Evolutionary conservation across 176 grass and related monocot species (phyloP).

Genomic region (Phoenix roebelenii): DNA sequence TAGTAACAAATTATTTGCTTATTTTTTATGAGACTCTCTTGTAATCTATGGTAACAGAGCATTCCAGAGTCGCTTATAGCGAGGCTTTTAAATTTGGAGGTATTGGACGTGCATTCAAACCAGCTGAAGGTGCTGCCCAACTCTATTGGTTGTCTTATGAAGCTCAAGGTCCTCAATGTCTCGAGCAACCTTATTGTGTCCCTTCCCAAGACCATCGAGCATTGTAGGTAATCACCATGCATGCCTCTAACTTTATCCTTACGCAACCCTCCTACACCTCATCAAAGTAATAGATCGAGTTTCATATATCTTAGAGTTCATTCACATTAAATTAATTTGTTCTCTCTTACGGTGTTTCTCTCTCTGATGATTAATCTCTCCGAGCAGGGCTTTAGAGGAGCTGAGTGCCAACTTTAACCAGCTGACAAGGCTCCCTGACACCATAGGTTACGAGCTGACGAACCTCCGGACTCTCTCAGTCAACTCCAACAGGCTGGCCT

Average conservation of each 20-base stretch:
- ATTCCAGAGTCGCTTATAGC: slow-evolving; percentile 90
- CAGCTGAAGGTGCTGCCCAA: slow-evolving; percentile 82
- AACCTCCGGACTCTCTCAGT: slow-evolving; percentile 14
- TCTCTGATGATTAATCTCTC: no score
- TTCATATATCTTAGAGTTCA: no score
- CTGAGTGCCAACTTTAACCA: slow-evolving; percentile 25
- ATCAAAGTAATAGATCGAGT: no score
- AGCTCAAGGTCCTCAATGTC: slow-evolving; percentile 85
- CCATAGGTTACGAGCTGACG: slow-evolving; percentile 17
- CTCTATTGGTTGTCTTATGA: slow-evolving; percentile 93
- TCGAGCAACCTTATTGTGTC: slow-evolving; percentile 79
- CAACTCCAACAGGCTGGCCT: slow-evolving; percentile 21
- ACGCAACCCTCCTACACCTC: no score
- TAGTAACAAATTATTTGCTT: no score
- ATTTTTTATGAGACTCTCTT: not conserved
- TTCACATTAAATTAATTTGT: no score
- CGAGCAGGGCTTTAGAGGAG: slow-evolving; percentile 13
- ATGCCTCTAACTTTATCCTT: not conserved
- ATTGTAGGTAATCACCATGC: slow-evolving; percentile 44
- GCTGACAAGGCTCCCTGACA: slow-evolving; percentile 10
- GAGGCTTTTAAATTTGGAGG: slow-evolving; percentile 72
- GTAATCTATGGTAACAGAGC: slow-evolving; percentile 27
- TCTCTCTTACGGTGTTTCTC: no score
- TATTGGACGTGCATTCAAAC: slow-evolving; percentile 88
- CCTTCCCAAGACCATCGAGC: slow-evolving; percentile 75